Base-by-base conservation (phyloP, 2,329 filamentous ascomycete genomes). In the Epicoccum sorghinum region DNA sequence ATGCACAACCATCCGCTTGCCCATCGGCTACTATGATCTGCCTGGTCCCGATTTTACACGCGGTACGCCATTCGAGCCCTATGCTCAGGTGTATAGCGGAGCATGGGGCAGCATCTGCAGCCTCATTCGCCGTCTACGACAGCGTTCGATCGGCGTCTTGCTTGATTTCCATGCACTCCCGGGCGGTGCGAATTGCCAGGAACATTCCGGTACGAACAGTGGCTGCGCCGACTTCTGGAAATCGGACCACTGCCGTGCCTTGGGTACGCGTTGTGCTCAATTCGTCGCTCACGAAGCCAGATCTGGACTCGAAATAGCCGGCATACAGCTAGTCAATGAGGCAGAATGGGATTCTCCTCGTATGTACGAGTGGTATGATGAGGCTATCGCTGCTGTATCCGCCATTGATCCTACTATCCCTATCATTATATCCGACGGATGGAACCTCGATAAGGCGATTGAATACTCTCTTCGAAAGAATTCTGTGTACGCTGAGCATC, bases 261-360 rank as follows among this genome's bases (percentile, higher is more conserved):
- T 82, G 5, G 79, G 79, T 1, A 76, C 76, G n/a, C 71, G 75
- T 22, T 82, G 79, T 51, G 64, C 82, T 7, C 71, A 77, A 33
- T 83, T 82, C 60, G 76, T 86, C 33, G 79, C 81, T 1, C 69
- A 77, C 25, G 77, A 85, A 61, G 72, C 79, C 6, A 65, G 61
- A 7, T 66, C 64, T 14, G 71, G 74, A 10, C 75, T 81, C 51
- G 68, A 76, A 2, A 76, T 86, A 2, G 71, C 80, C 14, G 84
- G 84, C 0, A 68, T 87, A n/a, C 82, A 86, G 66, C 63, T 86
- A 22, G 79, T 81, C 50, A 86, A 86, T 48, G 84, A 86, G 62
- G 80, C 82, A 2, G 76, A 78, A 36, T 79, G 76, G 69, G 73
- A 79, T 43, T 79, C 81, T 14, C 71, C 75, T 13, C 76, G 76